These are phyloP conservation scores for Laburnicola sp. DNA, from an alignment of 2,329 filamentous ascomycete species.

Conservation along the genomic window DNA sequence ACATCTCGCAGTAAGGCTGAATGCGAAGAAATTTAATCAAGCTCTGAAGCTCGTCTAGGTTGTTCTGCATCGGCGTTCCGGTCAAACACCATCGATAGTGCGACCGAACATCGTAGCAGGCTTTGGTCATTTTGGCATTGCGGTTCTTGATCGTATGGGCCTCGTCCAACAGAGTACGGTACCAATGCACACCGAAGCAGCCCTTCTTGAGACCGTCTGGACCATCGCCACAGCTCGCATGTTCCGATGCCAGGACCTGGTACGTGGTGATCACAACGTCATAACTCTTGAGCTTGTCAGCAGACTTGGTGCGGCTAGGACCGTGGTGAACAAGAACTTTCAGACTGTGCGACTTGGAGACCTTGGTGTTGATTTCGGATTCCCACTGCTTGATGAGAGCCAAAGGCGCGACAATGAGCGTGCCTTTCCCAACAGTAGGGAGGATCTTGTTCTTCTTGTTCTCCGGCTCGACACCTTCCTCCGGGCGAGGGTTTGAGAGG, in stretches of 20 bases:
- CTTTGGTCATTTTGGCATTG: constrained; percentile 92
- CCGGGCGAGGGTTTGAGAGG: constrained; percentile 73
- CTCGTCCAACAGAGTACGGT: constrained; percentile 91
- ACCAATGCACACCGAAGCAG: constrained; percentile 92
- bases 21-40: constrained; percentile 91
- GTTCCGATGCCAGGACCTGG: constrained; percentile 90
- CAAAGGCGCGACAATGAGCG: constrained; percentile 87
- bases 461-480: constrained; percentile 52
- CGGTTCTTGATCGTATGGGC: constrained; percentile 98
- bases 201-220: constrained; percentile 70
- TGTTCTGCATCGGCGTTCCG: constrained; percentile 97
- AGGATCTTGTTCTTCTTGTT: constrained; percentile 68
- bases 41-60: constrained; percentile 92
- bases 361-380: constrained; percentile 82
- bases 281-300: constrained; percentile 75
- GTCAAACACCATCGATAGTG: constrained; percentile 96
- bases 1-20: constrained; percentile 83
- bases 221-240: constrained; percentile 67
- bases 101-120: constrained; percentile 79
- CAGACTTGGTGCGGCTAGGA: constrained; percentile 76
- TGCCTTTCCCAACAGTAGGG: constrained; percentile 71
- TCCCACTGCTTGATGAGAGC: constrained; percentile 98
- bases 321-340: constrained; percentile 91
- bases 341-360: constrained; percentile 68
- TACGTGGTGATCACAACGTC: constrained; percentile 98